These are phyloP conservation scores for Claviceps sp. DNA, from an alignment of 2,329 filamentous ascomycete species.

Conservation along the genomic window DNA sequence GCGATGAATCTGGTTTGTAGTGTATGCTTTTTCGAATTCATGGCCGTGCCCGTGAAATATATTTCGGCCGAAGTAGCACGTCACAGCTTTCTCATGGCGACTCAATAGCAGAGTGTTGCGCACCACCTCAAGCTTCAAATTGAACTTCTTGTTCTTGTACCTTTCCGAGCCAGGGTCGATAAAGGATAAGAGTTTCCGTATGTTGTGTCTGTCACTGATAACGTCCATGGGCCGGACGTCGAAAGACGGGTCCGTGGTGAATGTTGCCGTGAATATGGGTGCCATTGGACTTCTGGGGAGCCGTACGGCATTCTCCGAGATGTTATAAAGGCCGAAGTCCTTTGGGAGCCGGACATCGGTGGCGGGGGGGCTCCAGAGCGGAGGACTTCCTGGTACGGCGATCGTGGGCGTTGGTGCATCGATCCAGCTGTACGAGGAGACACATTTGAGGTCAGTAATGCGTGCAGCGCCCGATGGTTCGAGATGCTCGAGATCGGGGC, in stretches of 20 bases:
- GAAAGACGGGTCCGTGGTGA: conserved; percentile 23
- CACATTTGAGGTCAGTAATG: conserved; percentile 24
- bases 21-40: conserved; percentile 31
- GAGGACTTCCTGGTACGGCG: conserved; percentile 26
- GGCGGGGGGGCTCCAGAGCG: conserved; percentile 21
- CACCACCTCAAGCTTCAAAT: conserved; percentile 25
- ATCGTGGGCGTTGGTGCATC: conserved; percentile 27
- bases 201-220: conserved; percentile 32
- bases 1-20: conserved; percentile 17
- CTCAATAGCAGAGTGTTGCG: conserved; percentile 25
- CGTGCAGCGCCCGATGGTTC: not conserved
- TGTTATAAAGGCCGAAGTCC: conserved; percentile 27
- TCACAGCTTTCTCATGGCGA: conserved; percentile 19
- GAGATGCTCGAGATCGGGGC: not conserved
- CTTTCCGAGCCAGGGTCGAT: conserved; percentile 16
- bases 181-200: conserved; percentile 34
- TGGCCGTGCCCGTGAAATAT: conserved; percentile 30
- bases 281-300: conserved; percentile 30
- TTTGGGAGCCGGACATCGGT: conserved; percentile 14
- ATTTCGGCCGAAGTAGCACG: conserved; percentile 16
- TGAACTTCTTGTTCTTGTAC: conserved; percentile 20
- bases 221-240: conserved; percentile 25
- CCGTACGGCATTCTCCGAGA: conserved; percentile 31
- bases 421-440: conserved; percentile 39
- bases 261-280: conserved; percentile 31